phyloP scores from a whole-genome alignment of 345 rosid species.

The Hibiscus trionum region DNA sequence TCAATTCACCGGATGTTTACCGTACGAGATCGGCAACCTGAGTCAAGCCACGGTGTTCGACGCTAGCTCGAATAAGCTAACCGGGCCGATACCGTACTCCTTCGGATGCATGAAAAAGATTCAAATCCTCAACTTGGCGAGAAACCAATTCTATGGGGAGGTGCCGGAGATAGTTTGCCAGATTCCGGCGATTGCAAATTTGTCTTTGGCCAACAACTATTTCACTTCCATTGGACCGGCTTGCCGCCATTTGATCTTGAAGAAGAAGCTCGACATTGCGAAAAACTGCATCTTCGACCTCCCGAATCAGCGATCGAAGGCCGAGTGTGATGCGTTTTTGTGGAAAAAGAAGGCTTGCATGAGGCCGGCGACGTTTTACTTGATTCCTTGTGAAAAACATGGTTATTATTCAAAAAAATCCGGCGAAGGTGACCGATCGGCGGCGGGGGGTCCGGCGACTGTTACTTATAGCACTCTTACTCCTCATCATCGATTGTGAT shows the following conservation, averaged over 20 bases:
- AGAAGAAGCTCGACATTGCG: background rate
- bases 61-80: background rate
- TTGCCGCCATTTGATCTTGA: background rate
- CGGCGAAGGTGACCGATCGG: background rate
- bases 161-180: background rate
- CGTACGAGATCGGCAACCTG: background rate
- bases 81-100: background rate
- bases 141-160: background rate
- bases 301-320: background rate
- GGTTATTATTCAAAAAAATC: background rate
- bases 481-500: background rate
- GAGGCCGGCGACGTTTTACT: background rate
- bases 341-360: background rate
- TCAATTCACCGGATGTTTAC: background rate
- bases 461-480: background rate
- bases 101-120: background rate
- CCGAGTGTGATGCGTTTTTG: background rate
- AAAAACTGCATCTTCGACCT: background rate
- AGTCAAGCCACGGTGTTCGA: background rate
- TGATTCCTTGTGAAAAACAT: background rate
- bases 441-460: background rate
- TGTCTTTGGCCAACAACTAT: background rate
- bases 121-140: background rate
- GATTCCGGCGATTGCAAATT: background rate
- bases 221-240: background rate